A percentile compares a stretch with the other conserved stretches of the same genome.
phyloP scores from a whole-genome alignment of 129 eudicot genomes.

The Artemisia argyi region DNA sequence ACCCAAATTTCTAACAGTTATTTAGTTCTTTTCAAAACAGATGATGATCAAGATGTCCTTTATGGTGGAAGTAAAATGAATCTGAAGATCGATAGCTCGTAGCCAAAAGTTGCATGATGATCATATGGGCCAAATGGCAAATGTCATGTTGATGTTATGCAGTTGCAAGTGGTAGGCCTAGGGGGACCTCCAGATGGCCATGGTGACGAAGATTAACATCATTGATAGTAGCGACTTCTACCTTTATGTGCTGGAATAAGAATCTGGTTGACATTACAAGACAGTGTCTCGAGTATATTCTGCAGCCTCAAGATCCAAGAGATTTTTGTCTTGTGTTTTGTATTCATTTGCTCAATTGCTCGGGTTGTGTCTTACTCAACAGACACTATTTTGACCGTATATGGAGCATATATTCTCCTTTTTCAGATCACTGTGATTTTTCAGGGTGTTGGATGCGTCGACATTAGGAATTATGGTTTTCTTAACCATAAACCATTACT shows the following conservation, averaged over 20 bases:
- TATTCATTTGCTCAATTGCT: conserved; percentile 15
- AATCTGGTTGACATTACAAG: conserved; percentile 58
- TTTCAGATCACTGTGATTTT: conserved; percentile 23
- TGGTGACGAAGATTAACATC: conserved; percentile 53
- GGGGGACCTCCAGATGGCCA: conserved; percentile 81
- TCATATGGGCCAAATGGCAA: background rate
- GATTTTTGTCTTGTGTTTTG: conserved; percentile 30
- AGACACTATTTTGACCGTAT: conserved; percentile 23
- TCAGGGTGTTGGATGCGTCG: conserved; percentile 21
- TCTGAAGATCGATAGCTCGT: background rate
- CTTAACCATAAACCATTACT: conserved; percentile 26
- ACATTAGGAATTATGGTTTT: conserved; percentile 36
- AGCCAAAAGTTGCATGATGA: conserved; percentile 1
- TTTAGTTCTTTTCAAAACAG: too few relatives aligned
- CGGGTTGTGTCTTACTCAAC: conserved; percentile 5
- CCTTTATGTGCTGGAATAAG: conserved; percentile 45
- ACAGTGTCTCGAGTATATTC: conserved; percentile 33
- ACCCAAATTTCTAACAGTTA: too few relatives aligned
- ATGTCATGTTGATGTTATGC: conserved; percentile 24
- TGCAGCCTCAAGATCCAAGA: conserved; percentile 41
- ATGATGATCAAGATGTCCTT: conserved; percentile 75
- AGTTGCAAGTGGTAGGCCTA: conserved; percentile 89
- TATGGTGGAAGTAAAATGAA: background rate
- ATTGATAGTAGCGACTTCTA: conserved; percentile 43
- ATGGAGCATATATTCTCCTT: conserved; percentile 19